Percentiles rank a stretch among this genome's conserved stretches.
These are phyloP conservation scores for Pseudocercospora eumusae DNA, from an alignment of 2,329 filamentous ascomycete species.

Conservation along the genomic window DNA sequence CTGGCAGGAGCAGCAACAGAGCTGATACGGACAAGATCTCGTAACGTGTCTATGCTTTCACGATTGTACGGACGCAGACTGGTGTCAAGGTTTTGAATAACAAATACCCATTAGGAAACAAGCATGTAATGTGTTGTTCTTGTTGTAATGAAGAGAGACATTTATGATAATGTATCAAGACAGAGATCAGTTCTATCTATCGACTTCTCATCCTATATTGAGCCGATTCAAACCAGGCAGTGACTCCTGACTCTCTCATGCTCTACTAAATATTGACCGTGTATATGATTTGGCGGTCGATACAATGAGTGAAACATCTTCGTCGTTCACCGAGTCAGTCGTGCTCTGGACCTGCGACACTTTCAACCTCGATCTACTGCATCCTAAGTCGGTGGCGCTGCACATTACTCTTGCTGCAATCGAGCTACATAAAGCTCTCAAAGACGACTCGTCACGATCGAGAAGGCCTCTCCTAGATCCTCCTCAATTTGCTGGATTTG, in stretches of 20 bases:
- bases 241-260: not conserved
- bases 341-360: no score
- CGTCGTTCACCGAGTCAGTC: no score
- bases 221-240: not conserved
- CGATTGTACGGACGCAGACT: constrained; percentile 8
- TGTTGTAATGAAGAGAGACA: constrained; percentile 2
- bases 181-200: not conserved
- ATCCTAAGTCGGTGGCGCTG: no score
- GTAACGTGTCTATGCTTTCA: constrained; percentile 12
- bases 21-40: constrained; percentile 10
- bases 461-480: no score
- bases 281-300: no score
- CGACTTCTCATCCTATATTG: not conserved
- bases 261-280: no score
- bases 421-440: no score
- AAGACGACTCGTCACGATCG: no score
- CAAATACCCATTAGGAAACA: constrained; percentile 5
- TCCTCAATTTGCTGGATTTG: no score
- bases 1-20: constrained; percentile 11
- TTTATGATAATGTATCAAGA: constrained; percentile 12
- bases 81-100: constrained; percentile 3
- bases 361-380: no score
- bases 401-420: no score
- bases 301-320: no score
- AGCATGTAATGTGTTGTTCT: constrained; percentile 7